Evolutionary conservation across 805 yeast species (phyloP).

Genomic region (Priceomyces melissophilus): DNA sequence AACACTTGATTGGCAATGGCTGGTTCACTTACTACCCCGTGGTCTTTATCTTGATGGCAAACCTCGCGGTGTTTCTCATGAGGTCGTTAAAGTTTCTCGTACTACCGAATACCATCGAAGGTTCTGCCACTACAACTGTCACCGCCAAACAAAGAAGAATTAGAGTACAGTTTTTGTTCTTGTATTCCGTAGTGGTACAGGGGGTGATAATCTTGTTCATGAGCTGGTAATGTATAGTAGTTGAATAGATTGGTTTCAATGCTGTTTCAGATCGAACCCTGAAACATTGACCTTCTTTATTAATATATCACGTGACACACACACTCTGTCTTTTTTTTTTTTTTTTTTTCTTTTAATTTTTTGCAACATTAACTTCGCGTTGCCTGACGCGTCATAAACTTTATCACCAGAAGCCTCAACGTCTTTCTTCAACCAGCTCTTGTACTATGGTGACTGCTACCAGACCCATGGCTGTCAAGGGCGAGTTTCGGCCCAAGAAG

Average conservation of each 20-base stretch:
- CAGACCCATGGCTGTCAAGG: slow-evolving; percentile 1
- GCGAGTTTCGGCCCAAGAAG: too few species aligned
- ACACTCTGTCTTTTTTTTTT: too few species aligned
- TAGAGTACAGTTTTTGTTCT: slow-evolving; percentile 81
- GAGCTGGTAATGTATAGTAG: slow-evolving; percentile 23
- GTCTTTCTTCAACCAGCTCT: too few species aligned
- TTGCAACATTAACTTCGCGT: too few species aligned
- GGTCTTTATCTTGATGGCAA: slow-evolving; percentile 34
- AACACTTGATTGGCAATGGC: slow-evolving; percentile 38
- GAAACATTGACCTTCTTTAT: too few species aligned
- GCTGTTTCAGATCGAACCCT: background rate
- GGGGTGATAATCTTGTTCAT: slow-evolving; percentile 71
- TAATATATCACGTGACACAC: too few species aligned
- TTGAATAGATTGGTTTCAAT: background rate
- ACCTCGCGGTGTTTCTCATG: slow-evolving; percentile 58
- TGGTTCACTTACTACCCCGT: slow-evolving; percentile 34
- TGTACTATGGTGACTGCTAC: too few species aligned
- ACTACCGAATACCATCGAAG: slow-evolving; percentile 48
- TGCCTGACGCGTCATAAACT: too few species aligned
- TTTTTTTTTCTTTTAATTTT: too few species aligned
- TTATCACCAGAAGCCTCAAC: too few species aligned
- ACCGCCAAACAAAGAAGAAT: slow-evolving; percentile 68
- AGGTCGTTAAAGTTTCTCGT: slow-evolving; percentile 68
- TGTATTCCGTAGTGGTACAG: slow-evolving; percentile 82
- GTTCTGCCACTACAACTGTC: slow-evolving; percentile 49